Percentiles rank a stretch among this genome's conserved stretches.
Evolutionary conservation across 169 alveolate genomes (phyloP).

Genomic region (Cryptosporidium ryanae): DNA sequence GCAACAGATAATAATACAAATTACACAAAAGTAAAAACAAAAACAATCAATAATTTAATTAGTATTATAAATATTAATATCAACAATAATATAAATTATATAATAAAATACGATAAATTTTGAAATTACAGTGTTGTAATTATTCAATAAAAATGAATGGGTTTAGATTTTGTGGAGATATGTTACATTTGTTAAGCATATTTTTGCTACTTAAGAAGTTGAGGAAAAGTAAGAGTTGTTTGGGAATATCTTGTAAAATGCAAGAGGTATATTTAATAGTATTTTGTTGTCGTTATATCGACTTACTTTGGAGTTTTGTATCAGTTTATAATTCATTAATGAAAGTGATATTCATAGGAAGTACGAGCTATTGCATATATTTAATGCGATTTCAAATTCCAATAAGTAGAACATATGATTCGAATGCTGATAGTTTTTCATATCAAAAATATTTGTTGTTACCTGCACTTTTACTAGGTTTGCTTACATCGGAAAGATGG

Average conservation of each 20-base stretch:
- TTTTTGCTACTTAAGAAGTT: constrained; percentile 91
- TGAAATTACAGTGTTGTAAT: too few species aligned
- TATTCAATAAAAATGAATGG: constrained; percentile 88
- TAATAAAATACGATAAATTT: too few species aligned
- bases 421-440: constrained; percentile 92
- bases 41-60: too few species aligned
- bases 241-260: constrained; percentile 95
- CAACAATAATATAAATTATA: too few species aligned
- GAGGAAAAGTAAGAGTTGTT: constrained; percentile 90
- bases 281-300: constrained; percentile 89
- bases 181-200: constrained; percentile 92
- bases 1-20: too few species aligned
- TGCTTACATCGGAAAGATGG: constrained; percentile 79
- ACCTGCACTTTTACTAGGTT: constrained; percentile 84
- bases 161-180: constrained; percentile 93
- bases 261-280: constrained; percentile 95
- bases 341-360: constrained; percentile 90
- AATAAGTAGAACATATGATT: constrained; percentile 90
- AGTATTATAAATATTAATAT: too few species aligned
- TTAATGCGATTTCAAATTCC: constrained; percentile 88
- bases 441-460: constrained; percentile 90
- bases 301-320: constrained; percentile 85
- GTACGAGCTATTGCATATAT: constrained; percentile 89
- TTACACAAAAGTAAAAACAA: too few species aligned
- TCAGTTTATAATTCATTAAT: constrained; percentile 92